Percentiles rank a stretch among this genome's conserved stretches.
Conservation (phyloP, 768 basidiomycete genomes). For the Exsudoporus frostii region DNA sequence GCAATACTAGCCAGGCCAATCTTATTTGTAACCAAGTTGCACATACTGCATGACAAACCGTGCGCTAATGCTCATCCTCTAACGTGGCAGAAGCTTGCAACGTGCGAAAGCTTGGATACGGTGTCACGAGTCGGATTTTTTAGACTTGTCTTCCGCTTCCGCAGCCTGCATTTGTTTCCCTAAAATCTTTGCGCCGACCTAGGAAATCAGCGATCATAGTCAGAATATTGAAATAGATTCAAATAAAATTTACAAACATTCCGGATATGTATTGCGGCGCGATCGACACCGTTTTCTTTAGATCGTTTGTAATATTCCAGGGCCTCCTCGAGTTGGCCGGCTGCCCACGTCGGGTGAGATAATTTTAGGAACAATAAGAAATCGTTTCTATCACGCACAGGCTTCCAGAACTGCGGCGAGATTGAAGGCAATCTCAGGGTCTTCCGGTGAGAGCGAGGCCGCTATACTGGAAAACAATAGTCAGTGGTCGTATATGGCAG, state of each 20-base stretch:
- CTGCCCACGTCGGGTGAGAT: constrained; percentile 39
- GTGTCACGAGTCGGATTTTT: constrained; percentile 30
- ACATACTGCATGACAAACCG: constrained; percentile 12
- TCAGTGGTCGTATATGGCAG: constrained; percentile 31
- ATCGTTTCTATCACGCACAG: constrained; percentile 46
- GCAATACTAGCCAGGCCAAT: constrained; percentile 2
- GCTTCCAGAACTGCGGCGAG: constrained; percentile 89
- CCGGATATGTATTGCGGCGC: constrained; percentile 77
- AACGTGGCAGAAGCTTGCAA: constrained; percentile 3
- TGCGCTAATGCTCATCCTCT: constrained; percentile 6
- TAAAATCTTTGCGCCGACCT: constrained; percentile 82
- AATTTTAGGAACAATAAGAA: constrained; percentile 37
- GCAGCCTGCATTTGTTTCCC: constrained; percentile 51
- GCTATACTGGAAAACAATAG: constrained; percentile 60
- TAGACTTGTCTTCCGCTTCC: constrained; percentile 29
- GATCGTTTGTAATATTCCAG: constrained; percentile 79
- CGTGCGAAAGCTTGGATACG: not conserved
- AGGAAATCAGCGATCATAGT: constrained; percentile 16
- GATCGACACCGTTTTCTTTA: constrained; percentile 74
- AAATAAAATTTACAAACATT: constrained; percentile 50
- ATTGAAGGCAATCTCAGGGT: constrained; percentile 91
- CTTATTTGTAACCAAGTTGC: constrained; percentile 14
- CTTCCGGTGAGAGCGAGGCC: constrained; percentile 78
- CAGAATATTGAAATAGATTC: constrained; percentile 16
- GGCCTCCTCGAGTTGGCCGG: constrained; percentile 76